Base-by-base conservation (phyloP, 2,329 filamentous ascomycete species). In the Epichloe gansuensis region DNA sequence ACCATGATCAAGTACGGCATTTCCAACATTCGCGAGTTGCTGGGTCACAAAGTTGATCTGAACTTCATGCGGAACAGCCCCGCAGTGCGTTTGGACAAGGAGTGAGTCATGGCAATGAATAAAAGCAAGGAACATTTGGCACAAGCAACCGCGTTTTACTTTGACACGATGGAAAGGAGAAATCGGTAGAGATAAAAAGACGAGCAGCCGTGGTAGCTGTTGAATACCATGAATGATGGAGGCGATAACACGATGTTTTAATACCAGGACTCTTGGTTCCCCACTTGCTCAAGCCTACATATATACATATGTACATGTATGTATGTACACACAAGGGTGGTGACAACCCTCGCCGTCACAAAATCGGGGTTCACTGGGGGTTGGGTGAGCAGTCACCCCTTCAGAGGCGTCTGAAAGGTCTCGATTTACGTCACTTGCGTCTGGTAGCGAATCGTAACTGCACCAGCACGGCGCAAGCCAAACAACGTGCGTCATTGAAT, bases 1-100 rank as follows among this genome's bases (percentile, higher is more conserved):
- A 97, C 93, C 11, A 98, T 97, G 93, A 95, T 96, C 74, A 93
- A 94, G 78, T 95, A 86, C 67, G 82, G 78, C 62, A 88, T 89
- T 56, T 88, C 81, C 63, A 96, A 96, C 70, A 96, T 96, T 62
- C 82, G 91, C 61, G 90, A 95, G 70, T 72, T 96, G 63, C 75
- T 98, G 52, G 91, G 91, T 13, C 91, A 98, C 74, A 95, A 95
- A 75, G 91, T 96, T 43, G 91, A 97, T 71, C 72, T 97, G 65
- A 83, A 83, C 64, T 96, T 96, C 73, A 90, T 98, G 60, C 85
- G 94, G 75, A 83, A 78, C 60, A 96, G 95, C 70, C 84, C 91
- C 11, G 93, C 91, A 21, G 91, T 97, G 56, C 80, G 91, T 68
- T 74, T 97, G 66, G 88, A 94, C 62, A 91, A 90, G 74, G 80